These are phyloP conservation scores for Fusarium chlamydosporum DNA, from an alignment of 2,329 filamentous ascomycete genomes.

Conservation along the genomic window DNA sequence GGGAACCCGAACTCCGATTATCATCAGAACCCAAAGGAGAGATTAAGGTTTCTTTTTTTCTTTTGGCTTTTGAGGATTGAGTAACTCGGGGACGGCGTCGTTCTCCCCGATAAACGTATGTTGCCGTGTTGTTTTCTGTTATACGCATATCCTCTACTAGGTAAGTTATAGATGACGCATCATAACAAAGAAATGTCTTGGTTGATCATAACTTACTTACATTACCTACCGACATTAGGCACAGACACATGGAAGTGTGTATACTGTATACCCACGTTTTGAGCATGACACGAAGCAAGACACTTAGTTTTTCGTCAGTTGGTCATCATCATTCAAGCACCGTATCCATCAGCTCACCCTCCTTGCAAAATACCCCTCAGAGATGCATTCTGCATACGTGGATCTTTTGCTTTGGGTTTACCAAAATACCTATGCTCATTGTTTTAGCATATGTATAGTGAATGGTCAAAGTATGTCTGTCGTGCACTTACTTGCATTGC, in stretches of 20 bases:
- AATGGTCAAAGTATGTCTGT: constrained; percentile 4
- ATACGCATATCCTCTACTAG: too few relatives aligned
- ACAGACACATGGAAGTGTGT: not conserved
- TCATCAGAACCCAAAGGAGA: not conserved
- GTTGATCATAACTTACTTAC: not conserved
- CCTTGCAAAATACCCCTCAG: constrained; percentile 20
- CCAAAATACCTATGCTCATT: not conserved
- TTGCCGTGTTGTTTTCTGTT: constrained; percentile 6
- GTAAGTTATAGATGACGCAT: not conserved
- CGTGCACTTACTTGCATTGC: not conserved
- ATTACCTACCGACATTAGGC: too few relatives aligned
- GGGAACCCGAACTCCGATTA: constrained; percentile 19
- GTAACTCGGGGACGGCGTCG: constrained; percentile 18
- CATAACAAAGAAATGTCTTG: constrained; percentile 1
- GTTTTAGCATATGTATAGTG: not conserved
- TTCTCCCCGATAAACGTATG: constrained; percentile 9
- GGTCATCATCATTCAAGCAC: constrained; percentile 36
- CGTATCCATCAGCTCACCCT: constrained; percentile 29
- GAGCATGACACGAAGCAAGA: constrained; percentile 18
- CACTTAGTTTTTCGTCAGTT: constrained; percentile 21
- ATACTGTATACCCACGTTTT: constrained; percentile 16
- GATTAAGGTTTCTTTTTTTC: not conserved
- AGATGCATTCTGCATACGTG: constrained; percentile 31
- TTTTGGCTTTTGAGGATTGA: not conserved
- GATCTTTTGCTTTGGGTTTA: constrained; percentile 27